A percentile compares a stretch with the other conserved stretches of the same genome.
Conservation (phyloP, 140 eudicot genomes). For the Flaveria floridana region DNA sequence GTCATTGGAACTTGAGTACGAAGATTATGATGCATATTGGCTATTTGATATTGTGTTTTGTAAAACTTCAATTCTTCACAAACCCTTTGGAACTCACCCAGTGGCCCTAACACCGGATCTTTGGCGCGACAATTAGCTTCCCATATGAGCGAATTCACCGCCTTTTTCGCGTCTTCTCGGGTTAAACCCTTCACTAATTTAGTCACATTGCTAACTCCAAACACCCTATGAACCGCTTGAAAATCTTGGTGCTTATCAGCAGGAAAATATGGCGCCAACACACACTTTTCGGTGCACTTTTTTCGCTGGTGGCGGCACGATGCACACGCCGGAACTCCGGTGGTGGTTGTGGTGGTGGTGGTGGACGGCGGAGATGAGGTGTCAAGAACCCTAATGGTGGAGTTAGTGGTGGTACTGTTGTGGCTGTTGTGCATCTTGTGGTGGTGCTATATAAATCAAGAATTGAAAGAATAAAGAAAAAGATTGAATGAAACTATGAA, state of each 20-base stretch:
- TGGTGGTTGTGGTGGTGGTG: constrained; percentile 23
- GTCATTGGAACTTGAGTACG: constrained; percentile 23
- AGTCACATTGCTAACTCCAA: constrained; percentile 78
- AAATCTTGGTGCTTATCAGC: constrained; percentile 67
- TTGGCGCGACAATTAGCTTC: constrained; percentile 66
- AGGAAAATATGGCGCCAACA: constrained; percentile 75
- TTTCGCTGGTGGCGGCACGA: constrained; percentile 96
- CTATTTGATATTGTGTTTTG: constrained; percentile 44
- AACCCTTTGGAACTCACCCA: constrained; percentile 62
- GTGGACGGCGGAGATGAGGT: constrained; percentile 37
- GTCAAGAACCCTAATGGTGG: constrained; percentile 39
- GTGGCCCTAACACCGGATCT: constrained; percentile 76
- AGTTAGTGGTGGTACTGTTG: constrained; percentile 16
- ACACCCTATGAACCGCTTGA: constrained; percentile 75
- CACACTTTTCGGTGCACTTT: constrained; percentile 70
- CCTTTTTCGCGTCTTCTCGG: constrained; percentile 52
- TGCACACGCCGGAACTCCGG: constrained; percentile 63
- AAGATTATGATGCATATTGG: constrained; percentile 31
- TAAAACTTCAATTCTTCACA: constrained; percentile 60
- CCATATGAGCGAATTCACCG: constrained; percentile 76
- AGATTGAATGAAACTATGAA: constrained; percentile 27
- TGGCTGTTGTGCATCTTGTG: constrained; percentile 34
- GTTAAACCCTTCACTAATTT: constrained; percentile 48
- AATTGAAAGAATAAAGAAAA: constrained; percentile 20
- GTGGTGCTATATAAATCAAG: constrained; percentile 25